These are phyloP conservation scores for Plasmodium vivax DNA, from an alignment of 169 alveolate genomes.

Conservation along the genomic window DNA sequence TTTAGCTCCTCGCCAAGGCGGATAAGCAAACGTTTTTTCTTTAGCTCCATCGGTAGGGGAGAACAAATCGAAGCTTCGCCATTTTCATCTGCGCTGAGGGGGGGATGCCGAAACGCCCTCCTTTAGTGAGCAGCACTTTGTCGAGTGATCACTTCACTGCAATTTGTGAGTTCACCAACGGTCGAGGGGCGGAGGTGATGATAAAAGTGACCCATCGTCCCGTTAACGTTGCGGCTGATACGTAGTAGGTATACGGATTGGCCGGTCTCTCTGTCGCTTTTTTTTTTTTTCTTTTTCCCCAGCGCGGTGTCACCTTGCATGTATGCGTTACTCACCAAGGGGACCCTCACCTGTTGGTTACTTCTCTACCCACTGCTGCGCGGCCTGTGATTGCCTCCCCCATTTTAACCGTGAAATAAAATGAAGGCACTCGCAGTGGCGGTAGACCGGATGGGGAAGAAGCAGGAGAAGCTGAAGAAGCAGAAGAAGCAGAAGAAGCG, in stretches of 20 bases:
- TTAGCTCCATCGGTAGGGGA: neutral
- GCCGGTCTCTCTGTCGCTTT: neutral
- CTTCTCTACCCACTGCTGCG: neutral
- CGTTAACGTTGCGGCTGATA: neutral
- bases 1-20: neutral
- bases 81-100: neutral
- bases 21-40: neutral
- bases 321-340: neutral
- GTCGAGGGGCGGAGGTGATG: neutral
- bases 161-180: neutral
- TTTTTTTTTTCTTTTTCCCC: neutral
- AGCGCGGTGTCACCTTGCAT: neutral
- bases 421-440: neutral
- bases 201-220: neutral
- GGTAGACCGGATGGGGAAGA: neutral
- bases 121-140: neutral
- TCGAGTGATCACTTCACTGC: neutral
- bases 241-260: neutral
- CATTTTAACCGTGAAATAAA: neutral
- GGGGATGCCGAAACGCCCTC: neutral
- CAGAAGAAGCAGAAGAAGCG: neutral
- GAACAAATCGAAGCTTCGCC: neutral
- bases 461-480: neutral
- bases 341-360: neutral
- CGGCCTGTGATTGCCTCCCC: neutral